Evolutionary conservation across 345 rosid species (phyloP).

Genomic region (Gossypium sturtianum): DNA sequence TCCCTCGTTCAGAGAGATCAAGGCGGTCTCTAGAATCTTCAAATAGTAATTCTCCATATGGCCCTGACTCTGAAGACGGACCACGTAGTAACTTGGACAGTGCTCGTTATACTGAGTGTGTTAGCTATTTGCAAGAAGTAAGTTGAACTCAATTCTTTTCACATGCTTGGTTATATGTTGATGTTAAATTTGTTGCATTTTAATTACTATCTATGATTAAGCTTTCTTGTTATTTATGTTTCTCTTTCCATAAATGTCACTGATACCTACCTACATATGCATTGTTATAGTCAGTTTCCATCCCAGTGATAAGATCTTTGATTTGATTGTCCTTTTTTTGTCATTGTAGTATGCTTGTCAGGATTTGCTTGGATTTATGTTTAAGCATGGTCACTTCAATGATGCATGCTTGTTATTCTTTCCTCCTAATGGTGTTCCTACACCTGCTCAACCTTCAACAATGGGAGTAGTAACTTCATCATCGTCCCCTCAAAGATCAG

Average conservation of each 20-base stretch:
- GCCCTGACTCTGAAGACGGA: constrained; percentile 61
- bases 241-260: background rate
- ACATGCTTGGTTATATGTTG: background rate
- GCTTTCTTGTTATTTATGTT: constrained; percentile 1
- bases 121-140: constrained; percentile 83
- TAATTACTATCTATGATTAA: background rate
- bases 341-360: constrained; percentile 80
- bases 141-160: constrained; percentile 16
- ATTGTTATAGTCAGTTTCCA: background rate
- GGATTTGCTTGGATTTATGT: constrained; percentile 81
- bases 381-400: constrained; percentile 73
- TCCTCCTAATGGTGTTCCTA: constrained; percentile 67
- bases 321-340: constrained; percentile 2
- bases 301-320: constrained; percentile 5
- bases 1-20: constrained; percentile 91
- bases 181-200: background rate
- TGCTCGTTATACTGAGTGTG: constrained; percentile 71
- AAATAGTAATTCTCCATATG: constrained; percentile 40
- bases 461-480: constrained; percentile 55
- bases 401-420: constrained; percentile 88
- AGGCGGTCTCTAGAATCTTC: constrained; percentile 57
- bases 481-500: constrained; percentile 83
- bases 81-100: constrained; percentile 87
- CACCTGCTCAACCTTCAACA: constrained; percentile 60
- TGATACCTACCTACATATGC: background rate